These are phyloP conservation scores for Nissolia schottii DNA, from an alignment of 306 rosid species.

Conservation along the genomic window DNA sequence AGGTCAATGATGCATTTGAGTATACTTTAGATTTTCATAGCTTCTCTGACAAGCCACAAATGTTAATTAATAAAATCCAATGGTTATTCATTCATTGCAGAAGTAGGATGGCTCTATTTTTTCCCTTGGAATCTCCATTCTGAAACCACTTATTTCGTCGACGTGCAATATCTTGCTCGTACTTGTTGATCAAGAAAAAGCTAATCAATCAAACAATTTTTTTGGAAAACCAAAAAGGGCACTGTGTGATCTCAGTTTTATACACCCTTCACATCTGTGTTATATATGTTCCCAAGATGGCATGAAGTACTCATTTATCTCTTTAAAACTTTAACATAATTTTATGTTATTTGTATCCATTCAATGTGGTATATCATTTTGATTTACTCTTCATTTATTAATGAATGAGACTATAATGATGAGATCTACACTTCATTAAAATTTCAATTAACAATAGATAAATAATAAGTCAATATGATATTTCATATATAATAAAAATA, in stretches of 20 bases:
- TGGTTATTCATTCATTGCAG: conserved; percentile 4
- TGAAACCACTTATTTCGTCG: conserved; percentile 21
- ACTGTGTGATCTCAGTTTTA: conserved; percentile 14
- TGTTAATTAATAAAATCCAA: conserved; percentile 12
- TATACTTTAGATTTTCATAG: conserved; percentile 14
- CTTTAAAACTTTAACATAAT: too few relatives aligned
- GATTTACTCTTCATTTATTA: too few relatives aligned
- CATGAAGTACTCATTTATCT: conserved; percentile 4
- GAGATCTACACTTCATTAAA: too few relatives aligned
- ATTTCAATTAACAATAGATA: too few relatives aligned
- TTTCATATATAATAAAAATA: too few relatives aligned
- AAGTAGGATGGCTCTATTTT: conserved; percentile 18
- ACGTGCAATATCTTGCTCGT: conserved; percentile 29
- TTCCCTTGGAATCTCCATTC: conserved; percentile 33
- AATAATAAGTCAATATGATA: too few relatives aligned
- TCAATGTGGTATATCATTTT: too few relatives aligned
- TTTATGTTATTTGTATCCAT: too few relatives aligned
- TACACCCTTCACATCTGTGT: conserved; percentile 10
- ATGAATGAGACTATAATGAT: too few relatives aligned
- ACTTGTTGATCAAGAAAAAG: conserved; percentile 39
- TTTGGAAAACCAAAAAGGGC: conserved; percentile 34
- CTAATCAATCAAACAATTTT: conserved; percentile 31
- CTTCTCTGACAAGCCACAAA: conserved; percentile 30
- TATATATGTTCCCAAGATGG: conserved; percentile 12
- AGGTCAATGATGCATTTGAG: conserved; percentile 28